Evolutionary conservation across 495 filamentous ascomycete species (phyloP).

Genomic region (Daldinia loculata): DNA sequence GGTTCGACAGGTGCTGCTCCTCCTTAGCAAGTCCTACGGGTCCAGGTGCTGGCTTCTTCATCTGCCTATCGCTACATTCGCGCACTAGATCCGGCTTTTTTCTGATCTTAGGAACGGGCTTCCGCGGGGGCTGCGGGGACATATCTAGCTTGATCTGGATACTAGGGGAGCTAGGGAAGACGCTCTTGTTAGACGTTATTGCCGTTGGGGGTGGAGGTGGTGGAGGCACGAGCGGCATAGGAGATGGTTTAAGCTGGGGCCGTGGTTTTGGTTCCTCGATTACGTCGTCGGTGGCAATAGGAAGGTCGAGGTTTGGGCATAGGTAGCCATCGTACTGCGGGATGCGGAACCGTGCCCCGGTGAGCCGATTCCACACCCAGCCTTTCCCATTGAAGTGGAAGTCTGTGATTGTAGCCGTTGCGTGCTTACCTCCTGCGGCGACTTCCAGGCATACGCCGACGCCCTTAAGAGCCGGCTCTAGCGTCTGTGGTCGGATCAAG

Average conservation of each 20-base stretch:
- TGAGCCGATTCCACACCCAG: constrained; percentile 39
- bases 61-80: background rate
- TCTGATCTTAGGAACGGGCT: background rate
- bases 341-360: constrained; percentile 43
- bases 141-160: constrained; percentile 14
- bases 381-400: constrained; percentile 37
- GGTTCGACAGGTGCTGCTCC: constrained; percentile 7
- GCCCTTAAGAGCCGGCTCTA: constrained; percentile 25
- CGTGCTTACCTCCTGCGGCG: constrained; percentile 20
- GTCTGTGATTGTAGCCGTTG: constrained; percentile 43
- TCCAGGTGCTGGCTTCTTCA: constrained; percentile 7
- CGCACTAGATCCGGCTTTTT: background rate
- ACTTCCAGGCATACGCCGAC: constrained; percentile 23
- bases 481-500: constrained; percentile 31
- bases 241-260: constrained; percentile 15
- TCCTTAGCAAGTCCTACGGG: constrained; percentile 12
- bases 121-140: constrained; percentile 31
- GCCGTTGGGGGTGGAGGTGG: background rate
- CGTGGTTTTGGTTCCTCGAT: constrained; percentile 30
- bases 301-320: constrained; percentile 40
- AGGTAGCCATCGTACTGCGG: constrained; percentile 45
- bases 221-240: background rate
- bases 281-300: constrained; percentile 35
- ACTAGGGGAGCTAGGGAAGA: background rate
- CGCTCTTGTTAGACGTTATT: background rate